Evolutionary conservation across 768 basidiomycete genomes (phyloP), one percentile per base, ranked within the genome.

Genomic region (Suillus tomentosus): DNA sequence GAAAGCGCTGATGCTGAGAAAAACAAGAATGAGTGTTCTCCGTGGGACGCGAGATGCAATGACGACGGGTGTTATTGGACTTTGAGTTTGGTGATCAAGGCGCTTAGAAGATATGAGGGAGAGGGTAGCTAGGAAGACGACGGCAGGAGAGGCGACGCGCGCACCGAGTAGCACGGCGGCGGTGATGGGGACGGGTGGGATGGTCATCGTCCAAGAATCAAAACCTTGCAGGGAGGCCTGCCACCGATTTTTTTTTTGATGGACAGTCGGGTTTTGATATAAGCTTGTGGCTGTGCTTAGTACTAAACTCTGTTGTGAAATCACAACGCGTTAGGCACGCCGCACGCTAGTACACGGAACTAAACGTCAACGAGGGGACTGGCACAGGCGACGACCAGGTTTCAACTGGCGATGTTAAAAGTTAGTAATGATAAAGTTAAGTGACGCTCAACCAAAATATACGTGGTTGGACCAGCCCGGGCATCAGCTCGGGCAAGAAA

Each of bases 1-100:
- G 59, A 89, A 74, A n/a, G 91, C 84, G 27, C 83, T 73, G 61
- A 95, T 78, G 58, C 89, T 85, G 55, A 96, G 81, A 65, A 93
- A 79, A 50, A 82, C 74, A 55, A 95, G 81, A 72, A 98, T 94
- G 65, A 88, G 76, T 48, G 84, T 83, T 64, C 90, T 86, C 72
- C 95, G 89, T 48, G 95, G 94, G 60, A 88, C 81, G 65, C 84
- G 81, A 63, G 82, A 84, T 62, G 88, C 84, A 72, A 93, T 86
- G 76, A 94, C 86, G 74, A 94, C 91, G 60, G 88, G 78, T 45
- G 87, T 91, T 72, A 94, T 93, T 68, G 86, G 86, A 50, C 88
- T 89, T 3, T 74, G 75, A 22, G 79, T 76, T 9, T 50, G 68
- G 70, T 1, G 83, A 84, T 8, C 78, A 71, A 79, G 72, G 51